Evolutionary conservation across 176 grass and related monocot species (phyloP).

Genomic region (Musa beccarii): DNA sequence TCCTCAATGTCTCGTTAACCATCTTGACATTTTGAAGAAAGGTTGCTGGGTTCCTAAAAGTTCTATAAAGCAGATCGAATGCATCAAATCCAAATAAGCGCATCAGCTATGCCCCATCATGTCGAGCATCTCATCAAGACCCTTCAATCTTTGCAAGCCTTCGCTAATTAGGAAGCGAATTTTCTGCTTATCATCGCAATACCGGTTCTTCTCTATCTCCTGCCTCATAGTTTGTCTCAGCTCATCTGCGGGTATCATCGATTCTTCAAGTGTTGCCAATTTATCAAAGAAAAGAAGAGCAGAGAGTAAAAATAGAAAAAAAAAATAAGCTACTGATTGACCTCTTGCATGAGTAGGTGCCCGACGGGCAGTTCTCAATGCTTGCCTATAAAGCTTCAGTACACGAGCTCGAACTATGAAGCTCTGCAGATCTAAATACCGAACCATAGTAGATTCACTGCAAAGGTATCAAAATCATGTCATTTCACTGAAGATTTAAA

Average conservation of each 20-base stretch:
- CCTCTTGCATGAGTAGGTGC: slow-evolving; percentile 52
- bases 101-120: slow-evolving; percentile 51
- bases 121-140: slow-evolving; percentile 87
- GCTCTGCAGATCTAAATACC: slow-evolving; percentile 56
- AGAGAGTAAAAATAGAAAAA: slow-evolving; percentile 1
- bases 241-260: slow-evolving; percentile 42
- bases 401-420: slow-evolving; percentile 66
- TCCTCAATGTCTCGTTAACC: not conserved
- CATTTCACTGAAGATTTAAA: not conserved
- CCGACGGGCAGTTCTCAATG: slow-evolving; percentile 35
- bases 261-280: slow-evolving; percentile 17
- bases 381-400: slow-evolving; percentile 74
- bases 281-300: slow-evolving; percentile 2
- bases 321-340: slow-evolving; percentile 2
- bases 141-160: slow-evolving; percentile 73
- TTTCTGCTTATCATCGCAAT: slow-evolving; percentile 73
- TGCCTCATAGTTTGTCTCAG: slow-evolving; percentile 53
- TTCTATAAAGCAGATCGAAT: not conserved
- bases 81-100: not conserved
- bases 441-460: slow-evolving; percentile 31
- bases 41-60: not conserved
- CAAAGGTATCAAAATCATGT: slow-evolving; percentile 12
- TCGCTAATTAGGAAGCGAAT: slow-evolving; percentile 77
- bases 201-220: slow-evolving; percentile 78
- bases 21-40: not conserved